Evolutionary conservation across 768 basidiomycete species (phyloP), one percentile per base, ranked within the genome.

Genomic region (Dictyophora rubrovolvata): DNA sequence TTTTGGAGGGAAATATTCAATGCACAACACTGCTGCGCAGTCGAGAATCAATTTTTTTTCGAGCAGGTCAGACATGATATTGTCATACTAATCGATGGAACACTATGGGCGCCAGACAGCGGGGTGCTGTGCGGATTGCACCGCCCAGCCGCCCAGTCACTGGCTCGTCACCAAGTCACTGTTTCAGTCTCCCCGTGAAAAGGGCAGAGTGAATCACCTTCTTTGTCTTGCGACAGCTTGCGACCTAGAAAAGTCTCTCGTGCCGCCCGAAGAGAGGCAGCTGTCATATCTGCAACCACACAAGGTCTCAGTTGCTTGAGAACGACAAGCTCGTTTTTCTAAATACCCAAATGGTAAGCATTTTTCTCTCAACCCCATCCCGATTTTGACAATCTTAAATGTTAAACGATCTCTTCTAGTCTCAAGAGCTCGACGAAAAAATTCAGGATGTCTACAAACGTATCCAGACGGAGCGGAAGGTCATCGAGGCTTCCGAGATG

Each of bases 401-500:
- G 46, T 28, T 8, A 21, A 28, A 58, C 50, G 46, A 49, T 52
- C 34, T 46, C 50, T 17, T 11, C 46, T 55, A 66, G 64, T 54
- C 60, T 55, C 37, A 63, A 28, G 67, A 68, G 55, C 77, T 92
- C 74, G 90, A 93, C 82, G 85, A 85, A 81, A 94, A 93, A 82
- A 92, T 94, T 70, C 84, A 86, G 71, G 89, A 92, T 72, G 84
- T 93, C 67, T 83, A 86, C 75, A 86, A 83, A 73, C 87, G 88
- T 71, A 93, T 95, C 70, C 82, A 87, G 75, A 93, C 87, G 36
- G 91, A 95, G 75, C 87, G 87, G 73, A 93, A 91, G 80, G 85
- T 94, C 69, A 78, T 95, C 64, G 89, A 93, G 72, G 92, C 86
- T 17, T 84, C 85, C 28, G 82, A 86, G 68, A 79, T 81, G 64